These are phyloP conservation scores for Coccomyxa subellipsoidea DNA, from an alignment of 163 green algal species.

Conservation along the genomic window DNA sequence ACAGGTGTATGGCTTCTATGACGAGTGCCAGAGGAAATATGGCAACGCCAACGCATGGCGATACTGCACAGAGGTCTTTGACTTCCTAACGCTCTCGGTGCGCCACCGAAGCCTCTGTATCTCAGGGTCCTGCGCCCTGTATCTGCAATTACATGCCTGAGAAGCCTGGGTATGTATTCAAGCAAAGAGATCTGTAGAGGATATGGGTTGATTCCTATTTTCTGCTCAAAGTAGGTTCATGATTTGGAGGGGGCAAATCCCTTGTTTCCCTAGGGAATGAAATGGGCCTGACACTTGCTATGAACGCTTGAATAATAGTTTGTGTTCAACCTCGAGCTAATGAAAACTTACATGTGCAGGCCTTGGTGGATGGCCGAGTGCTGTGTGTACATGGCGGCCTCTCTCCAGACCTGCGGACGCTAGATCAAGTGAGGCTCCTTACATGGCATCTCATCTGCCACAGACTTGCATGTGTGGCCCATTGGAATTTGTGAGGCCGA, in stretches of 20 bases:
- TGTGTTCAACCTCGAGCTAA: background rate
- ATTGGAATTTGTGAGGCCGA: no score
- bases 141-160: no score
- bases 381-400: slow-evolving; percentile 98
- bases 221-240: no score
- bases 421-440: slow-evolving; percentile 82
- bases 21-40: slow-evolving; percentile 99
- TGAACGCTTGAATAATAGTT: background rate
- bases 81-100: slow-evolving; percentile 97
- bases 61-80: slow-evolving; percentile 97
- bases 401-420: slow-evolving; percentile 93
- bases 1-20: slow-evolving; percentile 99
- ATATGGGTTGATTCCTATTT: no score
- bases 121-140: no score
- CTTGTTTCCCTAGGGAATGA: no score
- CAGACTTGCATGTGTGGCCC: no score
- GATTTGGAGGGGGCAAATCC: no score
- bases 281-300: background rate
- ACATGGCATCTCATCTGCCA: background rate
- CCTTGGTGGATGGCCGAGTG: slow-evolving; percentile 84
- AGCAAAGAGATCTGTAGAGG: no score
- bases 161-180: no score
- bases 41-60: slow-evolving; percentile 98
- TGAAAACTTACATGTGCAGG: slow-evolving; percentile 40
- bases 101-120: no score